phyloP scores from a whole-genome alignment of 2,329 filamentous ascomycete species.

The Fusarium guadeloupense region DNA sequence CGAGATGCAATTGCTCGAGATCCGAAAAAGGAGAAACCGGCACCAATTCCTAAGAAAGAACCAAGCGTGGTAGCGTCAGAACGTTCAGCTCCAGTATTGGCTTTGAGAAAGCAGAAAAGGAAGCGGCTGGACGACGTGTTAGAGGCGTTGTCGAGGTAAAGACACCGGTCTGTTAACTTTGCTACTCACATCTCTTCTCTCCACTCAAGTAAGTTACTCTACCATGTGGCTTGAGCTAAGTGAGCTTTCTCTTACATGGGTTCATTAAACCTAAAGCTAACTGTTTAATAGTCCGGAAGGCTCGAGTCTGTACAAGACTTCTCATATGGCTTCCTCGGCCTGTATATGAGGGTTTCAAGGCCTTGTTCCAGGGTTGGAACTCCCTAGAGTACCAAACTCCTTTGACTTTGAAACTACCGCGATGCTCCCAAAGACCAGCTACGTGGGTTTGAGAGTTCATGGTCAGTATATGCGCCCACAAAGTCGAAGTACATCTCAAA shows the following conservation, averaged over 20 bases:
- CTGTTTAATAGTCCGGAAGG: background rate
- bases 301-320: background rate
- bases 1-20: constrained; percentile 27
- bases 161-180: background rate
- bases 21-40: background rate
- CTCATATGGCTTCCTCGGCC: background rate
- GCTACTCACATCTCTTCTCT: background rate
- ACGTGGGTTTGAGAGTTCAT: no score
- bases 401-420: no score
- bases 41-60: constrained; percentile 20
- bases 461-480: no score
- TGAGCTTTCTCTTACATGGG: background rate
- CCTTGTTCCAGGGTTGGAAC: no score
- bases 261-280: background rate
- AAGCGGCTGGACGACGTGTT: constrained; percentile 49
- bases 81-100: constrained; percentile 28
- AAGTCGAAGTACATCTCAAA: no score
- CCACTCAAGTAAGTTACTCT: background rate
- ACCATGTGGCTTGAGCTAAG: background rate
- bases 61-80: constrained; percentile 23
- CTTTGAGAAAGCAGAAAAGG: constrained; percentile 46
- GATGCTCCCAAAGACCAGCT: no score
- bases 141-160: constrained; percentile 41
- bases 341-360: no score
- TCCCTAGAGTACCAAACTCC: no score